Percentiles rank a stretch among this genome's conserved stretches.
Conservation (phyloP, 768 basidiomycete genomes). For the Mycena amicta region DNA sequence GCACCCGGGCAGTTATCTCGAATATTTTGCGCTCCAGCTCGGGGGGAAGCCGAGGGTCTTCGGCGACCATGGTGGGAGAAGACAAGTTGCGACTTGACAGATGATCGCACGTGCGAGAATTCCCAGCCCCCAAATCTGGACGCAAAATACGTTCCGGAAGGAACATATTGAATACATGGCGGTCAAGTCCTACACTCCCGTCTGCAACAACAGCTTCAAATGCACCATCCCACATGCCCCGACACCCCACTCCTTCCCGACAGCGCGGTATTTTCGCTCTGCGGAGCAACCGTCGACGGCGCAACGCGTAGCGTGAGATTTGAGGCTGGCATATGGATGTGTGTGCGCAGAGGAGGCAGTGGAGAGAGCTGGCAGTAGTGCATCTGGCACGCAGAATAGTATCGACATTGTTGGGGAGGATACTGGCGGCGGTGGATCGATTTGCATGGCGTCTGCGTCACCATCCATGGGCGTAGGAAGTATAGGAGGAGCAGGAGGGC, state of each 20-base stretch:
- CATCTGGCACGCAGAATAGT: conserved; percentile 15
- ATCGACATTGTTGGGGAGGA: neutral
- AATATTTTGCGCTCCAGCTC: too few species aligned
- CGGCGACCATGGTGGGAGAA: too few species aligned
- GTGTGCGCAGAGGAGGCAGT: neutral
- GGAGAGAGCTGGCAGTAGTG: conserved; percentile 8
- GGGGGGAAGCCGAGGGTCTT: too few species aligned
- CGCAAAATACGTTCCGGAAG: too few species aligned
- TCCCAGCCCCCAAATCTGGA: too few species aligned
- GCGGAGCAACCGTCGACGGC: conserved; percentile 45
- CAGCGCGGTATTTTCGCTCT: conserved; percentile 49
- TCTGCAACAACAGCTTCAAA: conserved; percentile 45
- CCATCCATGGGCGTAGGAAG: conserved; percentile 4
- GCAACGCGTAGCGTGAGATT: conserved; percentile 30
- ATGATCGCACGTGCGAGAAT: too few species aligned
- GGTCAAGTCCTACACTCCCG: neutral
- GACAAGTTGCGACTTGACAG: too few species aligned
- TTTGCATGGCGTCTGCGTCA: conserved; percentile 1
- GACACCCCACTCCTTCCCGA: conserved; percentile 41
- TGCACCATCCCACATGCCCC: conserved; percentile 53
- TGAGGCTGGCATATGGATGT: conserved; percentile 23
- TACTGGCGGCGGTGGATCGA: neutral
- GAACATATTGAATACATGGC: too few species aligned
- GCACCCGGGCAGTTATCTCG: too few species aligned
- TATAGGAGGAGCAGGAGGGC: too few species aligned